Base-by-base conservation (phyloP, 1,139 yeast species). In the Blastobotrys serpentis region DNA sequence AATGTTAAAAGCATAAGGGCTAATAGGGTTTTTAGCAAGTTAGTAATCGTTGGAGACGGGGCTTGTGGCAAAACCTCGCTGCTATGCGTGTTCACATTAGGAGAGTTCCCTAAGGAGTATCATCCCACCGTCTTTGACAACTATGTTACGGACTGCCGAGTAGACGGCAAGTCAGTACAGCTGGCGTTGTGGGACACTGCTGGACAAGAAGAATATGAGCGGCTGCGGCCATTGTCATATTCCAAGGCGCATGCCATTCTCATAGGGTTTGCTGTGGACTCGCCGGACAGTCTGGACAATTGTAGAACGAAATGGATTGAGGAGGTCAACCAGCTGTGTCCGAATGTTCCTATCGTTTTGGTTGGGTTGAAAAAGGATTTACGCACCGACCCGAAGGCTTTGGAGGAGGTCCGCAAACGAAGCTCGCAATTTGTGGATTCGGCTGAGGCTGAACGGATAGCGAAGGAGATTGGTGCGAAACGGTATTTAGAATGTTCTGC, bases 91-190 rank as follows among this genome's bases (percentile, higher is more conserved):
- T 89, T 88, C 71, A 87, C 97, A 0, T 69, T 88, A 22, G 96
- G 96, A 0, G 95, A 87, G 60, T 84, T 84, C 57, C 73, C 73
- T 13, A 68, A 67, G 55, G 72, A 82, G 58, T 84, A 88, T 66
- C 94, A 86, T 56, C 98, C 98, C 2, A 90, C 98, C 0, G 97
- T 90, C 6, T 90, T 90, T 68, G 98, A 90, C 60, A 90, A 89
- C 66, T 89, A 90, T 65, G 96, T 88, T 21, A 87, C 96, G 2
- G 95, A 87, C 62, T 87, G 96, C 64, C 74, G 96, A 48, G 94
- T 88, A 25, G 96, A 88, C 62, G 96, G 96, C 11, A 88, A 88
- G 58, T 83, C 92, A 10, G 95, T 90, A 2, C 87, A 89, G 56
- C 69, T 90, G 52, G 94, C 96, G 1, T 70, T 90, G 33, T 90